Base-by-base conservation (phyloP, 1,139 yeast species). In the Dujonia santamariae region DNA sequence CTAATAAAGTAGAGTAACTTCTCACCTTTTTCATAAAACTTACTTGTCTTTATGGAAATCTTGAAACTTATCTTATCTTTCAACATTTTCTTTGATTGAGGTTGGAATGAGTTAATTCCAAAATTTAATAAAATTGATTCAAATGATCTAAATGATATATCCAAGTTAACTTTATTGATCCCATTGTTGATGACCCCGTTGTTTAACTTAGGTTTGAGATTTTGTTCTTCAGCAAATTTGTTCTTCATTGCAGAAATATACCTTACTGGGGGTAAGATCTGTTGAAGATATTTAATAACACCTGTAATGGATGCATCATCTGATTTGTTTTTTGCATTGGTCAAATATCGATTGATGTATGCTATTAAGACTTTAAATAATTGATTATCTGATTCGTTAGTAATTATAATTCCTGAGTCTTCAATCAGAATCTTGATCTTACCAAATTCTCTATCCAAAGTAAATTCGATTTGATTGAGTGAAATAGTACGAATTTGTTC, bases 101-200 rank as follows among this genome's bases (percentile, higher is more conserved):
- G 43, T 12, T 59, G 49, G 31, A 51, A 51, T 4, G 46, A 55
- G 40, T 63, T 65, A 32, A 67, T 39, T 34, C 53, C 50, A 41
- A 56, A 67, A 7, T 66, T 48, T 19, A 59, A 56, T 40, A 64
- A 70, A 15, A 67, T 45, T 27, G 47, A 46, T 38, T 66, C 61
- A 34, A 69, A 51, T 26, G 58, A 55, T 19, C 53, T 48, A 29
- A 66, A 47, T 29, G 59, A 57, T 9, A 59, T 45, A 37, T 69
- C 73, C 35, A 67, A 61, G 24, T 47, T 44, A 15, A 68, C 44
- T 37, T 56, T 57, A 7, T 46, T 39, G 17, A 67, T 48, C 3
- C 69, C 71, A 41, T 66, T 66, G n/a, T 56, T 57, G 7, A 46
- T 39, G 17, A 67, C 48, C 3, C 69, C 71, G 41, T 66, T 66